phyloP scores from a whole-genome alignment of 2,329 filamentous ascomycete species.

The Alternaria viburni region DNA sequence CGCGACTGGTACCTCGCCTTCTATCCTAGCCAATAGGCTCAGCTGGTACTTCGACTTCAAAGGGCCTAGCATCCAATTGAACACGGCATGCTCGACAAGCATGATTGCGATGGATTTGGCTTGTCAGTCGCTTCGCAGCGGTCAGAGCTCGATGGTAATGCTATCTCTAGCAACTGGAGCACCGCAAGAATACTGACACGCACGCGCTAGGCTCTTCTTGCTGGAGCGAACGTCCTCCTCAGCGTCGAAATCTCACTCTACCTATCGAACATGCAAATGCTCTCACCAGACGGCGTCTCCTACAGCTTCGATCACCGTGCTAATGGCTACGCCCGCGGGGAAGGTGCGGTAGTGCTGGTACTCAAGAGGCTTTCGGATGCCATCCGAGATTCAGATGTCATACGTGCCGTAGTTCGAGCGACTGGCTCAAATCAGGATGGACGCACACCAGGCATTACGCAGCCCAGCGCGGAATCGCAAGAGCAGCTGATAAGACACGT shows the following conservation, averaged over 20 bases:
- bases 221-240: background rate
- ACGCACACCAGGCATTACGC: constrained; percentile 13
- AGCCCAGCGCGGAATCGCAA: background rate
- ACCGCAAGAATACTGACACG: background rate
- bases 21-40: background rate
- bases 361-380: constrained; percentile 32
- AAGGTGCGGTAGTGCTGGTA: constrained; percentile 31
- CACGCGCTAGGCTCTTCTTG: background rate
- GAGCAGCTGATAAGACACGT: background rate
- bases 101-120: background rate
- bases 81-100: background rate
- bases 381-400: constrained; percentile 28
- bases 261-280: background rate
- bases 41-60: background rate
- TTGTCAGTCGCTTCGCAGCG: background rate
- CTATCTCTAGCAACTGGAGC: background rate
- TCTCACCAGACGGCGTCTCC: background rate
- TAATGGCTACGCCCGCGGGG: constrained; percentile 33
- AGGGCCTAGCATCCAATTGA: background rate
- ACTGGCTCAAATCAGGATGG: constrained; percentile 25
- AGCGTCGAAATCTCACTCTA: background rate
- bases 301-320: background rate
- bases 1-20: background rate
- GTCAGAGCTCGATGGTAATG: background rate
- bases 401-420: constrained; percentile 31